A percentile compares a stretch with the other conserved stretches of the same genome.
Evolutionary conservation across 306 rosid species (phyloP).

Genomic region (Macrotyloma uniflorum): DNA sequence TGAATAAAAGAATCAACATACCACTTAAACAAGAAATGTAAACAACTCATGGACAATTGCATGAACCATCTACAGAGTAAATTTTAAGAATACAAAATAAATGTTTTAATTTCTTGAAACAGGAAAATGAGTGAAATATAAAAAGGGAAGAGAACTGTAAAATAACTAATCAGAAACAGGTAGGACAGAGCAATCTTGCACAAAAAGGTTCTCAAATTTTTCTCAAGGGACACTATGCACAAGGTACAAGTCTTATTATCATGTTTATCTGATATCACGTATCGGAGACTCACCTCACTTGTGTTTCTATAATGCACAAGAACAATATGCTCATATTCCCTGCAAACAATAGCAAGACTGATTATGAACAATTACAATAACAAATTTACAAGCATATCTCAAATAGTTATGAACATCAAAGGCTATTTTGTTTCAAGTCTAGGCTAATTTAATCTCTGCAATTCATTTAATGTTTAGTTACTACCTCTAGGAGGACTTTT

Average conservation of each 20-base stretch:
- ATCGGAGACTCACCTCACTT: conserved; percentile 64
- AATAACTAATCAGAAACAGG: conserved; percentile 1
- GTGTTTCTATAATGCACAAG: conserved; percentile 89
- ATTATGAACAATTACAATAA: conserved; percentile 25
- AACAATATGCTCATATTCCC: conserved; percentile 83
- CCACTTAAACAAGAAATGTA: conserved; percentile 3
- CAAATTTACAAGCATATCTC: conserved; percentile 1
- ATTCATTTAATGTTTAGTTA: conserved; percentile 24
- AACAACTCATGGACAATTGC: conserved; percentile 10
- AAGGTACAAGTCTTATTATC: conserved; percentile 11
- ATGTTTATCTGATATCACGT: conserved; percentile 23
- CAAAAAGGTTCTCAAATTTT: conserved; percentile 26
- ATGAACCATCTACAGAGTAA: not conserved
- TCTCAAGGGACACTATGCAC: not conserved
- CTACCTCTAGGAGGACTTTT: conserved; percentile 12
- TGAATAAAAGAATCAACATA: not conserved
- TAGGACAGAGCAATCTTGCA: conserved; percentile 20
- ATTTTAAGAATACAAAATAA: not conserved
- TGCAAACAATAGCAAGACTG: conserved; percentile 47
- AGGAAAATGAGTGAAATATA: not conserved
- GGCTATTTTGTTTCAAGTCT: conserved; percentile 14
- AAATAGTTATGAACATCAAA: not conserved
- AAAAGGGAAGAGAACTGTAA: not conserved
- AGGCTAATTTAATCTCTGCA: conserved; percentile 20
- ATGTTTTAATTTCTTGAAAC: conserved; percentile 20